Evolutionary conservation across 306 rosid species (phyloP).

Genomic region (Urtica urens): DNA sequence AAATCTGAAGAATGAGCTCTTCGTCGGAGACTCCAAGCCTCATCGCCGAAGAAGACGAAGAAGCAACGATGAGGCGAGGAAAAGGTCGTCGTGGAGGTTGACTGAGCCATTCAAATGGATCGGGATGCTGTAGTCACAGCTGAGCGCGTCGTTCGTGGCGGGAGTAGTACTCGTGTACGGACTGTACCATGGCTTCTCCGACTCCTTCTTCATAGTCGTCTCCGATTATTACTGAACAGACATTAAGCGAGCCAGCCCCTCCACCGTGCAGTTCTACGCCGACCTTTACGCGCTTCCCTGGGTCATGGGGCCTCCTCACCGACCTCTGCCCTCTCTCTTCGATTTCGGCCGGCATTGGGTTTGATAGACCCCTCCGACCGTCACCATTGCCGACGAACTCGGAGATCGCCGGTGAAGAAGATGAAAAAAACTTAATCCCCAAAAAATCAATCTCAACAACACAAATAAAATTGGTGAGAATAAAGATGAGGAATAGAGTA

Average conservation of each 20-base stretch:
- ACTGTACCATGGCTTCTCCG: constrained; percentile 48
- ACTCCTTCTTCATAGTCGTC: constrained; percentile 43
- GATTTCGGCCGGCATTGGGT: constrained; percentile 45
- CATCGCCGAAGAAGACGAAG: background rate
- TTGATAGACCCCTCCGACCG: no score
- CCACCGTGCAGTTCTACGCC: constrained; percentile 36
- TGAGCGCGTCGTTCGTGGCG: constrained; percentile 28
- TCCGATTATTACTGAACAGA: constrained; percentile 74
- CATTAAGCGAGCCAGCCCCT: constrained; percentile 49
- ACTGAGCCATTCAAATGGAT: constrained; percentile 44
- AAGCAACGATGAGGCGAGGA: background rate
- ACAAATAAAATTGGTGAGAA: no score
- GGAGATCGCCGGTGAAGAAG: no score
- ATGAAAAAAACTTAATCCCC: no score
- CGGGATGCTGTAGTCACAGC: constrained; percentile 25
- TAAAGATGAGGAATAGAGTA: no score
- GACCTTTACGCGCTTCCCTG: constrained; percentile 54
- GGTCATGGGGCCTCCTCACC: constrained; percentile 63
- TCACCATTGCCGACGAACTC: no score
- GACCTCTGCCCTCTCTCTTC: constrained; percentile 37
- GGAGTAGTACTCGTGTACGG: constrained; percentile 46
- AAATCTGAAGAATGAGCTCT: no score
- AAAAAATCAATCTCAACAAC: no score
- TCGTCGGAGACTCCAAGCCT: background rate
- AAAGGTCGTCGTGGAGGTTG: background rate